These are phyloP conservation scores for Saksenaea oblongispora DNA, from an alignment of 371 early-diverging fungal genomes.

Conservation along the genomic window DNA sequence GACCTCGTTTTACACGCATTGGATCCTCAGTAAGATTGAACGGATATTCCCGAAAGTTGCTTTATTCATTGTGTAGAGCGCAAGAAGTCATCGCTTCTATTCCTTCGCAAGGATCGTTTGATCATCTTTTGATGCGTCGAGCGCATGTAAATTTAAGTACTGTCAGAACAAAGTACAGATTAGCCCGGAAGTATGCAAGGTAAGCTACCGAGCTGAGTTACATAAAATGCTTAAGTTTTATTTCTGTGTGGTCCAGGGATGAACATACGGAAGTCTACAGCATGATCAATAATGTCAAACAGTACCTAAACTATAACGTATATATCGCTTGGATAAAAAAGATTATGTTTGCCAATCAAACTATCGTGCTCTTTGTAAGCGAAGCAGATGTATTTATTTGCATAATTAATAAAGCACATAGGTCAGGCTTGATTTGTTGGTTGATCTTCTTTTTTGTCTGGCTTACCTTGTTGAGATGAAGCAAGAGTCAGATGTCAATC, in stretches of 20 bases:
- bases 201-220: slow-evolving; percentile 1
- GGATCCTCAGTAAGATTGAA: slow-evolving; percentile 42
- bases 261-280: slow-evolving; percentile 21
- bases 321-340: slow-evolving; percentile 8
- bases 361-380: slow-evolving; percentile 28
- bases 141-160: slow-evolving; percentile 29
- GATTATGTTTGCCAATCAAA: slow-evolving; percentile 16
- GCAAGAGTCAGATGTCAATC: slow-evolving; percentile 46
- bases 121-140: slow-evolving; percentile 22
- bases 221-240: background rate
- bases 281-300: slow-evolving; percentile 15
- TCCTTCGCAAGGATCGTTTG: slow-evolving; percentile 12
- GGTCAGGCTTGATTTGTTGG: slow-evolving; percentile 59
- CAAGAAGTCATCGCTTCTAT: slow-evolving; percentile 25
- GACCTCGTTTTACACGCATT: slow-evolving; percentile 46
- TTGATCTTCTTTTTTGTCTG: slow-evolving; percentile 64
- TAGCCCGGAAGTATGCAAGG: slow-evolving; percentile 36
- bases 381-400: background rate
- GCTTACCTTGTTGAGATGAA: slow-evolving; percentile 71
- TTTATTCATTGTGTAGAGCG: slow-evolving; percentile 14
- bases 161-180: slow-evolving; percentile 35
- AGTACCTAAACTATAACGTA: slow-evolving; percentile 20
- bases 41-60: background rate
- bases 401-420: slow-evolving; percentile 13
- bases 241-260: slow-evolving; percentile 9